A percentile compares a stretch with the other conserved stretches of the same genome.
phyloP scores from a whole-genome alignment of 768 basidiomycete species.

The Suillus plorans region DNA sequence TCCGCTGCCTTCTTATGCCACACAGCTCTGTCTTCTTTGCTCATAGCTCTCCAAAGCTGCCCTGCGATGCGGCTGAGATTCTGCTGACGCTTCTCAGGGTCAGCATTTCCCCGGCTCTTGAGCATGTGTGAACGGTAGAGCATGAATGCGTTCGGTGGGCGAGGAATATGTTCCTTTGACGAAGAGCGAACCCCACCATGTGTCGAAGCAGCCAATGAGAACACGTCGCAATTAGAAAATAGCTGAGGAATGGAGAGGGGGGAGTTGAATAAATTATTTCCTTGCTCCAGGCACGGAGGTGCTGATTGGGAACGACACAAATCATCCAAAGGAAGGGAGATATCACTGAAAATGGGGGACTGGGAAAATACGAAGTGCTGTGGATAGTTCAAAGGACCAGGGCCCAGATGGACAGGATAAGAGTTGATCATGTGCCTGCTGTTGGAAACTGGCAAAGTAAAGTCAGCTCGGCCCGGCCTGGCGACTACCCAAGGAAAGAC shows the following conservation, averaged over 20 bases:
- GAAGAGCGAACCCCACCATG: not conserved
- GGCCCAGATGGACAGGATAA: not conserved
- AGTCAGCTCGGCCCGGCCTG: not conserved
- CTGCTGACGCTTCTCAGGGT: constrained; percentile 52
- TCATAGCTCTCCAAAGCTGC: constrained; percentile 50
- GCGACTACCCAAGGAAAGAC: not conserved
- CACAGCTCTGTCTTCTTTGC: constrained; percentile 30
- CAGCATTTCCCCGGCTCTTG: constrained; percentile 40
- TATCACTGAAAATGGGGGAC: constrained; percentile 2
- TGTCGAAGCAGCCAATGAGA: not conserved
- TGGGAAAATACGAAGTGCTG: not conserved
- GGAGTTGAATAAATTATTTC: not conserved
- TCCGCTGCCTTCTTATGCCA: constrained; percentile 35
- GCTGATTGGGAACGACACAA: constrained; percentile 13
- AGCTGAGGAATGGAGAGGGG: not conserved
- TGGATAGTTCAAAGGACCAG: not conserved
- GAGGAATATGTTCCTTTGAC: constrained; percentile 35
- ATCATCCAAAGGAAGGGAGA: not conserved
- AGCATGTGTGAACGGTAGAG: constrained; percentile 55
- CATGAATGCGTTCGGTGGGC: constrained; percentile 59
- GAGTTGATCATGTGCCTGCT: not conserved
- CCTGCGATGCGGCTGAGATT: constrained; percentile 54
- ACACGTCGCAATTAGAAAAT: not conserved
- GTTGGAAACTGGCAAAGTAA: not conserved
- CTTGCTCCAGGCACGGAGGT: constrained; percentile 8